A percentile compares a stretch with the other conserved stretches of the same genome.
These are phyloP conservation scores for Malassezia vespertilionis DNA, from an alignment of 1,284 basidiomycete species.

Conservation along the genomic window DNA sequence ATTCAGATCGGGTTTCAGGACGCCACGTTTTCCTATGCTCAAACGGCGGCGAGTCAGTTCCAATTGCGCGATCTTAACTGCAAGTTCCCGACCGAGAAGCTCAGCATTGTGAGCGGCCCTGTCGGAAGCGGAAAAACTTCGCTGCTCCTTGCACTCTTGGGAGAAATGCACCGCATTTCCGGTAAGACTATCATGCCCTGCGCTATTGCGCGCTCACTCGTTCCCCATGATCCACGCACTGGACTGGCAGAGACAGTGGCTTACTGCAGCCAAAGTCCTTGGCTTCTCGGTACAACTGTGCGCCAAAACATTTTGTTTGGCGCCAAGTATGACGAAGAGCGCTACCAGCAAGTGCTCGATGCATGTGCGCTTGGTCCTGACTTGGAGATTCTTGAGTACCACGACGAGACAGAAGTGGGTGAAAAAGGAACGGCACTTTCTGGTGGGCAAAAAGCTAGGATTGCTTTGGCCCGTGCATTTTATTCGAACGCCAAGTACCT, in stretches of 20 bases:
- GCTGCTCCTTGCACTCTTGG: constrained; percentile 55
- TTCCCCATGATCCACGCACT: constrained; percentile 50
- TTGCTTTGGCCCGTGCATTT: constrained; percentile 64
- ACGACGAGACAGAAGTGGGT: constrained; percentile 81
- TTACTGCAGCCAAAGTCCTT: constrained; percentile 85
- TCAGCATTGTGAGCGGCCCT: constrained; percentile 59
- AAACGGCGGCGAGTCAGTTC: constrained; percentile 48
- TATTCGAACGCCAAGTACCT: constrained; percentile 79
- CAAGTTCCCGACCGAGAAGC: constrained; percentile 53
- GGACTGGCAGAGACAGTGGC: constrained; percentile 66
- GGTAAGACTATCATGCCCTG: constrained; percentile 54
- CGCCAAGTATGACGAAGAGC: constrained; percentile 63
- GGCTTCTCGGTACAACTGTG: constrained; percentile 84
- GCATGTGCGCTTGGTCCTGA: constrained; percentile 72
- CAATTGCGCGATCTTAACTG: constrained; percentile 53
- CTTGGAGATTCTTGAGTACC: constrained; percentile 80
- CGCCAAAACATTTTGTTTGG: constrained; percentile 89
- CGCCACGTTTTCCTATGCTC: background rate
- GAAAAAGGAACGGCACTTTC: constrained; percentile 61
- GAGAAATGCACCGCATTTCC: constrained; percentile 51
- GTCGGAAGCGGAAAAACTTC: constrained; percentile 52
- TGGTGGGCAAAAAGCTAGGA: constrained; percentile 86
- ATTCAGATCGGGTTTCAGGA: constrained; percentile 21
- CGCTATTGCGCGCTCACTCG: constrained; percentile 47
- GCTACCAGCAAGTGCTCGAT: constrained; percentile 67